Base-by-base conservation (phyloP, 352 stramenopile species). In the Phytopythium sindhum region DNA sequence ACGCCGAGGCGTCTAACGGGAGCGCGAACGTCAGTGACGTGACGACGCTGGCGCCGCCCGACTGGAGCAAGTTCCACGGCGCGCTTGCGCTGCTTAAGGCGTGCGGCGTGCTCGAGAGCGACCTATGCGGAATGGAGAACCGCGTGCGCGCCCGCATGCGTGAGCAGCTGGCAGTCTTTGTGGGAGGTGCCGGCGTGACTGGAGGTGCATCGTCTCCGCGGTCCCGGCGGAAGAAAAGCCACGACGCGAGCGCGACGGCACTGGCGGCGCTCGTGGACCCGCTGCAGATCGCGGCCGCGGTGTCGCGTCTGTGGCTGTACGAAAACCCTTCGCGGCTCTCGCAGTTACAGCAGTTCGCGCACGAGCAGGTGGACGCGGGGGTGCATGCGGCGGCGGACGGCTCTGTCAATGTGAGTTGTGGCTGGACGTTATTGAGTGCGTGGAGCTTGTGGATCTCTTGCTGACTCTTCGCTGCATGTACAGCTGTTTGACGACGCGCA, bases 41-140 rank as follows among this genome's bases (percentile, higher is more conserved):
- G 37, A 21, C 45, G 23, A 28, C 21, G 11, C 58, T 61, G 39
- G 61, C 57, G 44, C 64, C 72, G 15, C 72, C 73, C 4, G 80
- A 90, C 57, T 93, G 84, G 81, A 82, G 74, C 56, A 77, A 83
- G n/a, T 93, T 93, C 61, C 84, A 93, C 57, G 74, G 75, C 4
- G 75, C 81, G 4, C 66, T 93, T 15, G 78, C 82, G 15, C 69
- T 93, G 41, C 66, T 93, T 1, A 87, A 77, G 44, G 75, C 81
- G 0, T 86, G 80, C 12, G 84, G 84, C 1, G 67, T 65, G 44
- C 54, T 93, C 35, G 78, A 90, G 61, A 73, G 55, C 24, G 72
- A 84, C 44, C 55, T 91, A n/a, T 74, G 69, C 61, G 53, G 63
- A 0, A 54, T 88, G 59, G 77, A 91, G 56, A 66, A 69, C 56